Conservation (phyloP, 192 early-diverging fungal species). For the Physocladia obscura region DNA sequence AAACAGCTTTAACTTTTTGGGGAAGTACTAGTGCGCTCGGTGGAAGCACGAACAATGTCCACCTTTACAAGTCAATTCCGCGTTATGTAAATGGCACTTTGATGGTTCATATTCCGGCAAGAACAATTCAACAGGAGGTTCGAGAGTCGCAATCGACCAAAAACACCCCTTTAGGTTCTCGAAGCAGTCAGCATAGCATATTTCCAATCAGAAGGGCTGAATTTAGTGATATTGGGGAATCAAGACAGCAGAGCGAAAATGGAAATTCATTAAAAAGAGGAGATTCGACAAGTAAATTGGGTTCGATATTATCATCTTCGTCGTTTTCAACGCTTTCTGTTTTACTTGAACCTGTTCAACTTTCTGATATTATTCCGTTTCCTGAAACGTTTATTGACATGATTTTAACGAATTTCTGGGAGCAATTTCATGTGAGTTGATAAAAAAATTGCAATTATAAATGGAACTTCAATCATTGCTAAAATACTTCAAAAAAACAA, state of each 20-base stretch:
- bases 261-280: too few relatives aligned
- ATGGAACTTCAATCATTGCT: too few relatives aligned
- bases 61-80: conserved; percentile 15
- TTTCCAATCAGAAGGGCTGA: too few relatives aligned
- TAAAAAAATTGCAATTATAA: too few relatives aligned
- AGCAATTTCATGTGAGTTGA: conserved; percentile 19
- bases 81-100: conserved; percentile 13
- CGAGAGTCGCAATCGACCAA: neutral
- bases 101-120: conserved; percentile 6
- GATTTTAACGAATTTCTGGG: conserved; percentile 9
- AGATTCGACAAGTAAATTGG: too few relatives aligned
- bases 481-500: too few relatives aligned
- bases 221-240: neutral
- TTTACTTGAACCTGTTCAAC: too few relatives aligned
- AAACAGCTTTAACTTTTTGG: conserved; percentile 21
- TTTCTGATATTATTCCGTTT: conserved; percentile 14
- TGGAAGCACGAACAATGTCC: conserved; percentile 8
- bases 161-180: neutral
- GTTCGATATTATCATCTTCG: too few relatives aligned
- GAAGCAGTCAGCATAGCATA: too few relatives aligned
- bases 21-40: conserved; percentile 16
- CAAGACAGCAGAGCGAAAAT: too few relatives aligned
- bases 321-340: too few relatives aligned
- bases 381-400: neutral
- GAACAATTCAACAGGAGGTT: neutral